Conservation (phyloP, 306 rosid genomes). For the Rosa rugosa region DNA sequence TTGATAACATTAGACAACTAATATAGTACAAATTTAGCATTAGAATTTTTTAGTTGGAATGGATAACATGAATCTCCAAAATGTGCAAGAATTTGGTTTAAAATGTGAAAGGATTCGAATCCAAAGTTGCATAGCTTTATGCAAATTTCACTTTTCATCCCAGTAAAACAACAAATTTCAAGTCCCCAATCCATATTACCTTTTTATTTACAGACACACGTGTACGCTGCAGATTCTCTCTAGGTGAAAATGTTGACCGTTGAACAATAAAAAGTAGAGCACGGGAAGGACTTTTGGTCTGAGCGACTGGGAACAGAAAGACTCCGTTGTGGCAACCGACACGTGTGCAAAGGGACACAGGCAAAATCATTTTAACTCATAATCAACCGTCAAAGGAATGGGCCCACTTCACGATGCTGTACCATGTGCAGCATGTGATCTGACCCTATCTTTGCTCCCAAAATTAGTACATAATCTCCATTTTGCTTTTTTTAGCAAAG, state of each 20-base stretch:
- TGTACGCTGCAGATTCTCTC: constrained; percentile 14
- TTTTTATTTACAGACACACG: constrained; percentile 4
- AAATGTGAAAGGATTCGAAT: background rate
- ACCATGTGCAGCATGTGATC: constrained; percentile 37
- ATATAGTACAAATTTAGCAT: no score
- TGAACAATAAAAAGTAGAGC: constrained; percentile 11
- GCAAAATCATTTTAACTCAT: background rate
- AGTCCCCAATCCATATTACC: background rate
- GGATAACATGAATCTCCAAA: no score
- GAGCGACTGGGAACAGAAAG: constrained; percentile 16
- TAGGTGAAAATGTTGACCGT: background rate
- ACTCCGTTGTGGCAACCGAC: constrained; percentile 8
- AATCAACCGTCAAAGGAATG: background rate
- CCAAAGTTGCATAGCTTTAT: background rate
- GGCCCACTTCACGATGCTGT: constrained; percentile 7
- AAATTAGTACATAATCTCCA: background rate
- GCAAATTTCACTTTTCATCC: background rate
- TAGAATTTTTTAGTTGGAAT: no score
- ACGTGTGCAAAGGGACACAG: constrained; percentile 29
- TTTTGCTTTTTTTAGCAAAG: background rate
- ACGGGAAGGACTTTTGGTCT: constrained; percentile 23
- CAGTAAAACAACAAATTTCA: background rate
- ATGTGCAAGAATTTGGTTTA: background rate
- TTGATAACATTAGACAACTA: no score
- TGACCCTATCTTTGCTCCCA: constrained; percentile 3